Conservation (phyloP, 2,329 filamentous ascomycete genomes). For the Penicillium expansum region DNA sequence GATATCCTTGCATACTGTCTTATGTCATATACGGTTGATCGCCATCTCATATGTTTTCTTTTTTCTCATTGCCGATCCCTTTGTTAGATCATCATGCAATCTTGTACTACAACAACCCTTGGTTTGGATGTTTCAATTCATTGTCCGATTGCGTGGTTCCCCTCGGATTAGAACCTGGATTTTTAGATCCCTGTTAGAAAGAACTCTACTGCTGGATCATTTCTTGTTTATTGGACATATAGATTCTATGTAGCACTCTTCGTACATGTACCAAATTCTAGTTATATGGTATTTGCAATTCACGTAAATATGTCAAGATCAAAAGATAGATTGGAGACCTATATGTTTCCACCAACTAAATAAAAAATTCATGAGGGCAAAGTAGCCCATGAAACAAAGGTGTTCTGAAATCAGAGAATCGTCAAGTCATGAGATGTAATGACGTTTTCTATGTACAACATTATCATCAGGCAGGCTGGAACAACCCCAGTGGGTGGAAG, state of each 20-base stretch:
- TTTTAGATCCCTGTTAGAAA: slow-evolving; percentile 1
- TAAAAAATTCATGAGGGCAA: neutral
- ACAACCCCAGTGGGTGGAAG: neutral
- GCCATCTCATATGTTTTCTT: neutral
- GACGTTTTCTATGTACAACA: slow-evolving; percentile 24
- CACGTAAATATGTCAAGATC: neutral
- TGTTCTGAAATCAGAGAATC: slow-evolving; percentile 10
- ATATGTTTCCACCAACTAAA: neutral
- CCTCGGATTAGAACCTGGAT: neutral
- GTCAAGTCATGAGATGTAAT: slow-evolving; percentile 22
- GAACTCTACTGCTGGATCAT: neutral
- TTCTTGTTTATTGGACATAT: neutral
- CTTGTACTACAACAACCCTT: slow-evolving; percentile 10
- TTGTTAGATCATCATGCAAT: neutral
- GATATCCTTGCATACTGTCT: slow-evolving; percentile 10
- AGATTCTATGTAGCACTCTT: neutral
- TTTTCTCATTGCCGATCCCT: neutral
- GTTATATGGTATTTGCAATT: neutral
- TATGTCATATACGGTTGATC: slow-evolving; percentile 1
- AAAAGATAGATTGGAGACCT: neutral
- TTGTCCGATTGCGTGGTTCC: neutral
- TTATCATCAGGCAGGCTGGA: slow-evolving; percentile 13
- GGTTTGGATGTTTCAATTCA: slow-evolving; percentile 4
- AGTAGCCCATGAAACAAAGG: slow-evolving; percentile 1
- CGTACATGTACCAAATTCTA: neutral